These are phyloP conservation scores for Colletotrichum sidae DNA, from an alignment of 2,329 filamentous ascomycete species.

Conservation along the genomic window DNA sequence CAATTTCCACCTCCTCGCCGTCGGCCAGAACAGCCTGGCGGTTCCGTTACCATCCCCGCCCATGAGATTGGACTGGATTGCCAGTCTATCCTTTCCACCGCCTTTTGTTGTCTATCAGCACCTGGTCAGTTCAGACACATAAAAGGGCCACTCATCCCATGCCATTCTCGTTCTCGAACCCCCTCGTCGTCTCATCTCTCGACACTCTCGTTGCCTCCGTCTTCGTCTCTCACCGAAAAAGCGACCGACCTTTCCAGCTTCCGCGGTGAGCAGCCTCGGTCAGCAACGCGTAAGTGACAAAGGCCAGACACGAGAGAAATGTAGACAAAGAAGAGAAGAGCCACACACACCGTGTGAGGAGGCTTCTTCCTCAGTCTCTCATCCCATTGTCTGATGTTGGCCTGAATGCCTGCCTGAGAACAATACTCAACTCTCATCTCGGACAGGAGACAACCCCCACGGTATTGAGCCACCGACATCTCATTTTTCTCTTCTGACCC, in stretches of 20 bases:
- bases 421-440: too few relatives aligned
- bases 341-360: constrained; percentile 12
- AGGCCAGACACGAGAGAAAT: neutral
- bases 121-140: constrained; percentile 11
- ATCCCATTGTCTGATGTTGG: constrained; percentile 8
- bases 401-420: neutral
- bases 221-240: neutral
- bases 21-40: constrained; percentile 11
- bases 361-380: constrained; percentile 5
- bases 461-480: constrained; percentile 24
- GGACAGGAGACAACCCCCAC: constrained; percentile 14
- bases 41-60: constrained; percentile 6
- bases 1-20: constrained; percentile 3
- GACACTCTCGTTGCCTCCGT: neutral
- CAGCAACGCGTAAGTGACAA: neutral
- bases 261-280: neutral
- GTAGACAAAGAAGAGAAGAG: neutral
- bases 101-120: constrained; percentile 12
- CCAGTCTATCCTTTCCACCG: constrained; percentile 19
- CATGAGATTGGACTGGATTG: constrained; percentile 4
- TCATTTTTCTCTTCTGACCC: constrained; percentile 9
- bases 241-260: neutral
- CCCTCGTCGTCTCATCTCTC: neutral
- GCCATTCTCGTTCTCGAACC: neutral
- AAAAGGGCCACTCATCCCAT: constrained; percentile 23